These are phyloP conservation scores for Nemania sp. DNA, from an alignment of 2,329 filamentous ascomycete species.

Conservation along the genomic window DNA sequence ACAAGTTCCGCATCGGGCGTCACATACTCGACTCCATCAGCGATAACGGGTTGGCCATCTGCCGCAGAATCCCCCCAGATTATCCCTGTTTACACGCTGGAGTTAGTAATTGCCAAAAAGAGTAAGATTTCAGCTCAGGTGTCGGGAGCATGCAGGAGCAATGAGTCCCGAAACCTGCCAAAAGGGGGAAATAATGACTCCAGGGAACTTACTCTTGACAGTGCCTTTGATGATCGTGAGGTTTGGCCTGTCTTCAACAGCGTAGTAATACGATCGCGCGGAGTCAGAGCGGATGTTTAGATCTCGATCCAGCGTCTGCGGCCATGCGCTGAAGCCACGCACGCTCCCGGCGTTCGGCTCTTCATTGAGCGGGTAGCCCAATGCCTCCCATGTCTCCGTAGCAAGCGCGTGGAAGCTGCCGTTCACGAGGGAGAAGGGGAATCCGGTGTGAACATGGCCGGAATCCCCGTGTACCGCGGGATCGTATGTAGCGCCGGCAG, in stretches of 20 bases:
- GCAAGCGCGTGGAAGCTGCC: conserved; percentile 48
- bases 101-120: too few species aligned
- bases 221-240: conserved; percentile 56
- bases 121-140: too few species aligned
- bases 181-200: too few species aligned
- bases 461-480: conserved; percentile 51
- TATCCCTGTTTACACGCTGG: too few species aligned
- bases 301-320: conserved; percentile 56
- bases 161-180: too few species aligned
- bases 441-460: conserved; percentile 55
- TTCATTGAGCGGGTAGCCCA: conserved; percentile 51
- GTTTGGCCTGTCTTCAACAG: conserved; percentile 54
- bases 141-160: too few species aligned
- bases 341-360: conserved; percentile 57
- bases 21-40: conserved; percentile 54
- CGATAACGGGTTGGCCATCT: conserved; percentile 37
- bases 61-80: conserved; percentile 44
- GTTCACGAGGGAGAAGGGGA: conserved; percentile 52
- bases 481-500: conserved; percentile 53
- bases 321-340: conserved; percentile 54
- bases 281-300: conserved; percentile 56
- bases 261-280: conserved; percentile 57
- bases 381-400: conserved; percentile 50
- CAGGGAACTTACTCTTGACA: too few species aligned
- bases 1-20: conserved; percentile 52